These are phyloP conservation scores for Leucocoprinus leucothites DNA, from an alignment of 768 basidiomycete species.

Conservation along the genomic window DNA sequence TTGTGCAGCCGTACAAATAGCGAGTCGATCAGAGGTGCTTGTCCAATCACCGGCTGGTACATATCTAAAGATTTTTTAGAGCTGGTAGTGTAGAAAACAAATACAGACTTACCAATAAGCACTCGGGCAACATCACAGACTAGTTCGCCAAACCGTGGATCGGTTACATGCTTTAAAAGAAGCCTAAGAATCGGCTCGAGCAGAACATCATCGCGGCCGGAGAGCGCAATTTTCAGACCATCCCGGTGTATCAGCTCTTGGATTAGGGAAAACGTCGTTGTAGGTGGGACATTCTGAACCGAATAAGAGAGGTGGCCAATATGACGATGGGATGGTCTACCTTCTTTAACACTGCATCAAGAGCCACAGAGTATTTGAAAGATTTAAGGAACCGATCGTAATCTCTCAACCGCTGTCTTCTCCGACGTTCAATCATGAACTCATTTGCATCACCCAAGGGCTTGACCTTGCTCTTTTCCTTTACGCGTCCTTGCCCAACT, in stretches of 20 bases:
- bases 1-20: conserved; percentile 78
- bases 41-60: conserved; percentile 89
- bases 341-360: conserved; percentile 89
- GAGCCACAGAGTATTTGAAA: conserved; percentile 92
- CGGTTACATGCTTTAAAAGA: conserved; percentile 78
- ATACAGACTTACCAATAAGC: conserved; percentile 67
- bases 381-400: conserved; percentile 88
- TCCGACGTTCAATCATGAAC: conserved; percentile 70
- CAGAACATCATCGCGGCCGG: conserved; percentile 90
- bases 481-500: conserved; percentile 51
- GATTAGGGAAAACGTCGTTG: conserved; percentile 85
- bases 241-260: conserved; percentile 93
- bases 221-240: conserved; percentile 80
- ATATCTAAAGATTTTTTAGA: conserved; percentile 54
- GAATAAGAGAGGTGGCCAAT: conserved; percentile 4
- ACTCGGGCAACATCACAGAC: conserved; percentile 78
- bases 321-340: conserved; percentile 31
- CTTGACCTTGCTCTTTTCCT: conserved; percentile 39
- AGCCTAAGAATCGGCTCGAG: conserved; percentile 89
- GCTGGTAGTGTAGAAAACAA: neutral
- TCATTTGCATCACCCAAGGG: conserved; percentile 67
- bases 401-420: conserved; percentile 69
- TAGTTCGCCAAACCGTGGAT: conserved; percentile 91
- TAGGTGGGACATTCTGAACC: conserved; percentile 73
- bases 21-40: conserved; percentile 88